Evolutionary conservation across 164 flowering plant genomes (phyloP).

Genomic region (Echeveria elegans): DNA sequence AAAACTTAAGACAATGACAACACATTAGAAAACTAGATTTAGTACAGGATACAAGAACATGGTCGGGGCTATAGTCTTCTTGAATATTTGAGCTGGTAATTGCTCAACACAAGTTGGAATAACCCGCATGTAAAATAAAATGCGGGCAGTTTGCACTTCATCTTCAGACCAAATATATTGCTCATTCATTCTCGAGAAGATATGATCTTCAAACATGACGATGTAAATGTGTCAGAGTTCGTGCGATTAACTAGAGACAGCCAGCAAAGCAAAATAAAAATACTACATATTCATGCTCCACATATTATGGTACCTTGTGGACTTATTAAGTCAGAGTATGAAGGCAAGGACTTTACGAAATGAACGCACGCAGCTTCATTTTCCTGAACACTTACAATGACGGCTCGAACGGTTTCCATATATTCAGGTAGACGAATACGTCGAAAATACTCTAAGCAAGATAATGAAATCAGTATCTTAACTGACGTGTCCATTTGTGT

Average conservation of each 20-base stretch:
- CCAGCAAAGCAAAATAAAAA: background rate
- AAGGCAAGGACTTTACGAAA: conserved; percentile 71
- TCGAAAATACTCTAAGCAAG: conserved; percentile 84
- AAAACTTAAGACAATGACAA: background rate
- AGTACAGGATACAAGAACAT: conserved; percentile 89
- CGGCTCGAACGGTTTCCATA: conserved; percentile 66
- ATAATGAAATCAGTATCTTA: conserved; percentile 56
- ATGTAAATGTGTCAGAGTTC: background rate
- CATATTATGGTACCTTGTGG: conserved; percentile 29
- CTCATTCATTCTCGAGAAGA: conserved; percentile 14
- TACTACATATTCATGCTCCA: background rate
- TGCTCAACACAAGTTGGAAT: conserved; percentile 67
- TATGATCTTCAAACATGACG: conserved; percentile 22
- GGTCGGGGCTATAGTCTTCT: conserved; percentile 58
- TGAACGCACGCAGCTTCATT: conserved; percentile 50
- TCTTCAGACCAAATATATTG: conserved; percentile 63
- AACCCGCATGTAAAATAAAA: conserved; percentile 77
- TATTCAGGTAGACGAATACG: conserved; percentile 77
- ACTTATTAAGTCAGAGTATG: conserved; percentile 55
- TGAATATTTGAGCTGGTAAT: conserved; percentile 41
- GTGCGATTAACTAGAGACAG: background rate
- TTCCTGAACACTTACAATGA: conserved; percentile 57
- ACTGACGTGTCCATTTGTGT: conserved; percentile 44
- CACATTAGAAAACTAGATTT: background rate
- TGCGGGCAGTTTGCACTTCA: conserved; percentile 87